Evolutionary conservation across 2,329 filamentous ascomycete species (phyloP).

Genomic region (Fusarium sp.): DNA sequence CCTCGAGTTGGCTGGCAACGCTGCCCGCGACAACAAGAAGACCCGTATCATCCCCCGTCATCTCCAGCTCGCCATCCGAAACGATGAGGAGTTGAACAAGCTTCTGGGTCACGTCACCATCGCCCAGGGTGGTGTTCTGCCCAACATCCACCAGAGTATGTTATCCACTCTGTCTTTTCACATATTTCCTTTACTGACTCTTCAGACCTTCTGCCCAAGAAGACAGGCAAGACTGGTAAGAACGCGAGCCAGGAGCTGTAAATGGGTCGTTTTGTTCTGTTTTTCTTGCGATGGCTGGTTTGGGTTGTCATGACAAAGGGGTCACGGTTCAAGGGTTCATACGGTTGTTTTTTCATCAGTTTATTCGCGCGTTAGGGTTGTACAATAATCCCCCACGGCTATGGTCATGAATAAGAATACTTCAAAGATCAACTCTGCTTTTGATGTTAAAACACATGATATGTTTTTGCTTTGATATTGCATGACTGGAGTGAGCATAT

Average conservation of each 20-base stretch:
- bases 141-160: constrained; percentile 97
- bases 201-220: constrained; percentile 97
- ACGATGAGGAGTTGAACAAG: constrained; percentile 99
- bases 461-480: too few relatives aligned
- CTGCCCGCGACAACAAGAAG: constrained; percentile 99
- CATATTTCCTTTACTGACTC: constrained; percentile 52
- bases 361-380: constrained; percentile 69
- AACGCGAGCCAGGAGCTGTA: constrained; percentile 94
- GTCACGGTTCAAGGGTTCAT: constrained; percentile 81
- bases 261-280: constrained; percentile 61
- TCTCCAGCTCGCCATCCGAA: constrained; percentile 98
- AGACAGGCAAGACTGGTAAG: constrained; percentile 96
- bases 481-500: too few relatives aligned
- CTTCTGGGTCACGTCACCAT: constrained; percentile 95
- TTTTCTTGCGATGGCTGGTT: constrained; percentile 68
- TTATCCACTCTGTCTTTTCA: constrained; percentile 39
- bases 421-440: constrained; percentile 52
- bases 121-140: constrained; percentile 95
- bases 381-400: constrained; percentile 78
- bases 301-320: constrained; percentile 85
- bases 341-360: constrained; percentile 63
- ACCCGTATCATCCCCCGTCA: constrained; percentile 99
- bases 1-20: constrained; percentile 97
- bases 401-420: constrained; percentile 72
- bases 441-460: background rate